These are phyloP conservation scores for Curvularia sp. DNA, from an alignment of 2,329 filamentous ascomycete species.

Conservation along the genomic window DNA sequence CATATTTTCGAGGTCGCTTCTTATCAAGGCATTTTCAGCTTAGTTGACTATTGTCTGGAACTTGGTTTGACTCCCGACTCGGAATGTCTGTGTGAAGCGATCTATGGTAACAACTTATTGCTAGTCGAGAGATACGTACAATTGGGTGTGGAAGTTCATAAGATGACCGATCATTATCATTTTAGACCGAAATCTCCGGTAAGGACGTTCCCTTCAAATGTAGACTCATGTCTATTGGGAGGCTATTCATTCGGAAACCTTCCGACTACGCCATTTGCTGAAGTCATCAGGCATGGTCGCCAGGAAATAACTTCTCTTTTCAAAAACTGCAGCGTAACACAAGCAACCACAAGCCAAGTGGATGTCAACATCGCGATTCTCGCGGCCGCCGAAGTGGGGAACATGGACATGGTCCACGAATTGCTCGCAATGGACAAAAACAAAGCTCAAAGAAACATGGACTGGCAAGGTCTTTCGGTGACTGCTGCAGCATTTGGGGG, in stretches of 20 bases:
- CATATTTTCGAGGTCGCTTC: not conserved
- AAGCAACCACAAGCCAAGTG: fast-evolving
- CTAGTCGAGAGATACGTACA: not conserved
- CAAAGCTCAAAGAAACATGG: not conserved
- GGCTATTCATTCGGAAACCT: fast-evolving
- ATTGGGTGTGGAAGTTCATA: not conserved
- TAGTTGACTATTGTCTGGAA: not conserved
- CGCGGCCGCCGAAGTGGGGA: not conserved
- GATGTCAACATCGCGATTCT: not conserved
- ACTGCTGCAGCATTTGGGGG: not conserved
- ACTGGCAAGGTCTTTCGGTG: not conserved
- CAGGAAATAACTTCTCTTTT: not conserved
- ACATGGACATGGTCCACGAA: not conserved
- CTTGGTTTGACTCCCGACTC: not conserved
- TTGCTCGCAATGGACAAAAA: not conserved
- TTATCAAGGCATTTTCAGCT: not conserved
- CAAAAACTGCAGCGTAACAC: not conserved
- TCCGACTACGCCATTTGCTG: not conserved
- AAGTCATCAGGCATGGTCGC: not conserved
- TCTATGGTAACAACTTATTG: not conserved
- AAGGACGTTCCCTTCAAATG: not conserved
- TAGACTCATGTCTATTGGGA: not conserved
- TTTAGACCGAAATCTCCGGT: too few relatives aligned
- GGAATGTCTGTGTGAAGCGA: not conserved
- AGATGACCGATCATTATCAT: too few relatives aligned